phyloP scores from a whole-genome alignment of 805 yeast genomes.

The Metschnikowia noctiluminum region DNA sequence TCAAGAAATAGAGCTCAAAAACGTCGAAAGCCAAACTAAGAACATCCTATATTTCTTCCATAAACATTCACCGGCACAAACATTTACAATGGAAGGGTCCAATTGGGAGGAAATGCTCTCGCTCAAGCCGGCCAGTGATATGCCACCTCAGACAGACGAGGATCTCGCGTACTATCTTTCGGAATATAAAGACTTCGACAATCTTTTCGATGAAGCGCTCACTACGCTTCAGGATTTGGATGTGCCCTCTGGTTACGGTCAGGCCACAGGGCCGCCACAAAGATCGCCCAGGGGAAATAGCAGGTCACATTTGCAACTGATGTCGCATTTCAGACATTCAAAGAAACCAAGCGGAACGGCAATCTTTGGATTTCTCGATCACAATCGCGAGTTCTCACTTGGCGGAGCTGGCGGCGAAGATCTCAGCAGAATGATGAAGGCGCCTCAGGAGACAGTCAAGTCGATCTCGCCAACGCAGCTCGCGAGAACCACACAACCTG shows the following conservation, averaged over 20 bases:
- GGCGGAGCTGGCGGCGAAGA: constrained; percentile 39
- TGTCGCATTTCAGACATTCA: constrained; percentile 38
- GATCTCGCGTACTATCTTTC: constrained; percentile 47
- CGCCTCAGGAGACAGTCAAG: constrained; percentile 14
- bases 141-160: constrained; percentile 44
- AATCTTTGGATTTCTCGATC: constrained; percentile 69
- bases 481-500: constrained; percentile 7
- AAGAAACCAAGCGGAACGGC: constrained; percentile 76
- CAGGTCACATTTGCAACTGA: constrained; percentile 14
- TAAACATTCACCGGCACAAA: too few relatives aligned
- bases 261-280: constrained; percentile 10
- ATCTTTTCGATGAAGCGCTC: constrained; percentile 54
- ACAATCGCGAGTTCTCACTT: constrained; percentile 59
- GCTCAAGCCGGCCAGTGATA: constrained; percentile 16
- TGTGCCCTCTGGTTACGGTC: constrained; percentile 48
- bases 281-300: constrained; percentile 4
- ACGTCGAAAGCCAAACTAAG: too few relatives aligned
- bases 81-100: constrained; percentile 19
- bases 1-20: too few relatives aligned
- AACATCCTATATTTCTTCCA: too few relatives aligned
- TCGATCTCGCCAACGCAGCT: constrained; percentile 31
- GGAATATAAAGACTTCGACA: constrained; percentile 50
- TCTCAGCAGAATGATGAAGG: constrained; percentile 20
- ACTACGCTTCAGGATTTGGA: constrained; percentile 58
- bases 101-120: constrained; percentile 31